Percentiles rank a stretch among this genome's conserved stretches.
These are phyloP conservation scores for Rhododendron ovatum DNA, from an alignment of 148 eudicot genomes.

Conservation along the genomic window DNA sequence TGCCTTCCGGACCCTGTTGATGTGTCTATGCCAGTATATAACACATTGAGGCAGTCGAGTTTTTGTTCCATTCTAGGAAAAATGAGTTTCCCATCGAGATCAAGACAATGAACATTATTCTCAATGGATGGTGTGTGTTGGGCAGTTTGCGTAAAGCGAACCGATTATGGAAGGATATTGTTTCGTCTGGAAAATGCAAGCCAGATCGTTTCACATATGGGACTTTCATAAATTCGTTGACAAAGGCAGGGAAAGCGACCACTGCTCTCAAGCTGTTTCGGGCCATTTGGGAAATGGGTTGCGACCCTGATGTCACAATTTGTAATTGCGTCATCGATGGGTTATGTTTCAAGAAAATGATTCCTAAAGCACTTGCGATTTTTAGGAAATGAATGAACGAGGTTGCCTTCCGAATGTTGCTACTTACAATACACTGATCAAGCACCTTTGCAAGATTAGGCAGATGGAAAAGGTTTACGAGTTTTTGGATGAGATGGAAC, in stretches of 20 bases:
- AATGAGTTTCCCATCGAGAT: conserved; percentile 42
- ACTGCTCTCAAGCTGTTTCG: conserved; percentile 50
- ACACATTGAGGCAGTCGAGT: conserved; percentile 76
- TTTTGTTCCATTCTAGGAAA: conserved; percentile 50
- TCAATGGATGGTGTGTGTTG: conserved; percentile 78
- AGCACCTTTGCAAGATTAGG: conserved; percentile 61
- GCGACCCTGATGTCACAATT: conserved; percentile 58
- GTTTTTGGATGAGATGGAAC: conserved; percentile 65
- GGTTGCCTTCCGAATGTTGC: conserved; percentile 51
- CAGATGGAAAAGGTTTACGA: conserved; percentile 56
- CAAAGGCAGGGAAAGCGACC: conserved; percentile 65
- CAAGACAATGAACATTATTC: conserved; percentile 76
- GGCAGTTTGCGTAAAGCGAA: conserved; percentile 71
- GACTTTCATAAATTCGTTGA: conserved; percentile 56
- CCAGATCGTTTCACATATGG: conserved; percentile 69
- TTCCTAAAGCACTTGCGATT: conserved; percentile 61
- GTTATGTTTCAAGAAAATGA: conserved; percentile 73
- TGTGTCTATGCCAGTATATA: conserved; percentile 64
- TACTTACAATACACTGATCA: conserved; percentile 70
- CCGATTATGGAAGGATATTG: conserved; percentile 73
- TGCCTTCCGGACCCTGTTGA: conserved; percentile 63
- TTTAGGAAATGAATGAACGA: conserved; percentile 50
- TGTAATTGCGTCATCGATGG: conserved; percentile 74
- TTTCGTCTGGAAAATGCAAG: conserved; percentile 37
- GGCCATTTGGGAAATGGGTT: conserved; percentile 62